Evolutionary conservation across 352 stramenopile species (phyloP).

Genomic region (Phytopythium litorale): DNA sequence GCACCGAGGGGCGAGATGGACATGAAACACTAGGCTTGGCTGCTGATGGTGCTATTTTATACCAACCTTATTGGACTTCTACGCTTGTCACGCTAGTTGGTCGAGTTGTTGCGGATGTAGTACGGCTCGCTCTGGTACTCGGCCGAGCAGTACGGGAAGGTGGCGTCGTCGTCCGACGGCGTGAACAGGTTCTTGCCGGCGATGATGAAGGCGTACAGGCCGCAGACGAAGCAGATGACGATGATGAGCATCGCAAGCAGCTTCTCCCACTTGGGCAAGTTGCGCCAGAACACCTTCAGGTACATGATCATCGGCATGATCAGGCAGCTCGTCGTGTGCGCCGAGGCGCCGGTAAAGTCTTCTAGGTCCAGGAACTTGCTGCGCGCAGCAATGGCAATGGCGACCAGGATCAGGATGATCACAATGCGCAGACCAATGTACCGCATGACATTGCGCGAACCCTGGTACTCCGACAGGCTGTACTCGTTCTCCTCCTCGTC

Average conservation of each 20-base stretch:
- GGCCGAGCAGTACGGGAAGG: constrained; percentile 57
- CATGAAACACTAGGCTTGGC: too few species aligned
- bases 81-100: constrained; percentile 14
- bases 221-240: constrained; percentile 32
- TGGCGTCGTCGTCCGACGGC: constrained; percentile 24
- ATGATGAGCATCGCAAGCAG: constrained; percentile 33
- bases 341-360: constrained; percentile 51
- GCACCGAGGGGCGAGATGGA: too few species aligned
- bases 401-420: constrained; percentile 38
- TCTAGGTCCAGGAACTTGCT: constrained; percentile 50
- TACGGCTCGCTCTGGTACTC: constrained; percentile 45
- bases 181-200: constrained; percentile 53
- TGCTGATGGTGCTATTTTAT: not conserved
- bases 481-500: constrained; percentile 26
- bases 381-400: constrained; percentile 32
- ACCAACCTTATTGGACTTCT: not conserved
- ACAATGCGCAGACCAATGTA: constrained; percentile 40
- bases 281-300: constrained; percentile 39
- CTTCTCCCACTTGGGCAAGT: constrained; percentile 39
- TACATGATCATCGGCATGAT: constrained; percentile 53
- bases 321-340: constrained; percentile 49
- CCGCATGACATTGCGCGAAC: constrained; percentile 26
- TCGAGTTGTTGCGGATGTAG: constrained; percentile 32
- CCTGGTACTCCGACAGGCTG: constrained; percentile 34
- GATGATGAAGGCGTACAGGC: constrained; percentile 50